Percentiles rank a stretch among this genome's conserved stretches.
Evolutionary conservation across 345 rosid species (phyloP).

Genomic region (Eucalyptus guilfoylei): DNA sequence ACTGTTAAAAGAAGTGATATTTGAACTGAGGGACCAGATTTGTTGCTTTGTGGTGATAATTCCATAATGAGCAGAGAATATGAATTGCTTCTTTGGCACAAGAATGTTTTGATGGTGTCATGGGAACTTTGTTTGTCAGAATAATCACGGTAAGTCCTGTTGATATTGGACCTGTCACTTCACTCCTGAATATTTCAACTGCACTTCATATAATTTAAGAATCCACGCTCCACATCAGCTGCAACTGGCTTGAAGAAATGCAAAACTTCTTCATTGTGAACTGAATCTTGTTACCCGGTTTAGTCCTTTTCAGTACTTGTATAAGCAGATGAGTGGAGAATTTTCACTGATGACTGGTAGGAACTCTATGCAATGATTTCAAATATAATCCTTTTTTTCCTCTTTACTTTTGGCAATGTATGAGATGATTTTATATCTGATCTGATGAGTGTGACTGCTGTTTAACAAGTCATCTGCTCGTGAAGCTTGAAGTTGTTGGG

Average conservation of each 20-base stretch:
- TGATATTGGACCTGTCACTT: neutral
- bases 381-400: neutral
- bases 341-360: neutral
- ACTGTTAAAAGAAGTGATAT: neutral
- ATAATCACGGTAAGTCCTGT: neutral
- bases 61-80: neutral
- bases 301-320: neutral
- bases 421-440: neutral
- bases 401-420: neutral
- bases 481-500: neutral
- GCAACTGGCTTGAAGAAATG: neutral
- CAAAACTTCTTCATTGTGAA: neutral
- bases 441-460: neutral
- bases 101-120: neutral
- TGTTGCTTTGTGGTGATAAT: neutral
- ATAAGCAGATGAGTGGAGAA: neutral
- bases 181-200: neutral
- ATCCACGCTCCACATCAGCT: neutral
- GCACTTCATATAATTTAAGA: neutral
- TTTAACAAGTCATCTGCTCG: neutral
- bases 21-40: neutral
- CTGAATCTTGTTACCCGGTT: neutral
- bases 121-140: neutral
- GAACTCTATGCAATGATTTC: neutral
- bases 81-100: neutral